These are phyloP conservation scores for Capsicum chinense DNA, from an alignment of 257 asterid species.

Conservation along the genomic window DNA sequence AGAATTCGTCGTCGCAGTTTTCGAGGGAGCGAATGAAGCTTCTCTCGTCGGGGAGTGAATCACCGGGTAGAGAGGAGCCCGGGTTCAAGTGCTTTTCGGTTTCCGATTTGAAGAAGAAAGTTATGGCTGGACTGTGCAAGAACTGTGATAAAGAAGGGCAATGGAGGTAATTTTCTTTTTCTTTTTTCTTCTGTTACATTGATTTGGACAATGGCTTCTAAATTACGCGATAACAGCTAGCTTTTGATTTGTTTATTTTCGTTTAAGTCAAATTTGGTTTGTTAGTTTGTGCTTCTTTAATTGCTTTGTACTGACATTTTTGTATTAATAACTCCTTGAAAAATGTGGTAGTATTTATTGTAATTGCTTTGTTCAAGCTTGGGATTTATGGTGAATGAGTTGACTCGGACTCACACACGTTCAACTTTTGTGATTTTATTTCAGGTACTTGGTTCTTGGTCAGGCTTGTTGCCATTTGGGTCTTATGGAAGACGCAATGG, in stretches of 20 bases:
- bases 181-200: background rate
- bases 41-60: conserved; percentile 54
- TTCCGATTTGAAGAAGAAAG: conserved; percentile 80
- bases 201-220: conserved; percentile 38
- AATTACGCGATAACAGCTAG: conserved; percentile 50
- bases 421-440: conserved; percentile 20
- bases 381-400: conserved; percentile 7
- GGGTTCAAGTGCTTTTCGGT: conserved; percentile 77
- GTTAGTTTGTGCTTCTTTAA: background rate
- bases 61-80: conserved; percentile 55
- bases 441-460: conserved; percentile 83
- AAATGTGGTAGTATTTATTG: conserved; percentile 15
- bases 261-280: background rate
- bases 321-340: background rate
- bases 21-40: conserved; percentile 75
- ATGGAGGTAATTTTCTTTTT: conserved; percentile 69
- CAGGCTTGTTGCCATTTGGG: conserved; percentile 97
- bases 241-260: conserved; percentile 30
- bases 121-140: conserved; percentile 69
- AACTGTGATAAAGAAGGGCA: conserved; percentile 74
- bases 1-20: conserved; percentile 63
- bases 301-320: conserved; percentile 31
- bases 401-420: background rate
- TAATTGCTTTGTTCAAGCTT: background rate
- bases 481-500: conserved; percentile 95